Evolutionary conservation across 2,329 filamentous ascomycete genomes (phyloP), one percentile per base, ranked within the genome.

Genomic region (Chrysoporthe cubensis): DNA sequence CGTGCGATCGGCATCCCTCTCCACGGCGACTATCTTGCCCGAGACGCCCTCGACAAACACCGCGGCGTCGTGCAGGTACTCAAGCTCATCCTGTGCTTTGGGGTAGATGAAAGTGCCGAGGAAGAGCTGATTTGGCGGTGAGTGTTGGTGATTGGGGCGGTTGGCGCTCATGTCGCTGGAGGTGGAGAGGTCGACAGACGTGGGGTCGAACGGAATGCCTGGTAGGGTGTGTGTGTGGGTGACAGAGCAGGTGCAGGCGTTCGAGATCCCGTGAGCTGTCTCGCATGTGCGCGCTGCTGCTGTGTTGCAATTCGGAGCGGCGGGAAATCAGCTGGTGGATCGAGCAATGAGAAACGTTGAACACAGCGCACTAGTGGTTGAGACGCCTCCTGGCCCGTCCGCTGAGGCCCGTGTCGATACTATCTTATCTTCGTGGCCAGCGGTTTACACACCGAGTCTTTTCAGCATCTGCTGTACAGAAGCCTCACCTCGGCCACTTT

Each of bases 71-170:
- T 87, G 83, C 11, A 87, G 73, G 70, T 85, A 85, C 62, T 85
- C 79, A 18, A 89, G 79, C 72, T 83, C 76, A 66, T 80, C 78
- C 3, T 82, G 80, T 16, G 76, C 78, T 70, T 80, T 83, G 75
- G 82, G 82, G 75, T 88, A 84, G 66, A 88, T 78, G 72, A 88
- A 88, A 0, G 82, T 84, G 68, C 87, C 87, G 48, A 84, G 74
- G 71, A 87, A 85, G 26, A 88, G 72, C 72, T 85, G 79, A 61
- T 82, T 81, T 66, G 74, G 71, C 62, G 69, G 52, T 46, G 63
- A 7, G 58, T 32, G n/a, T 42, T 14, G 34, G 65, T 40, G 44
- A 21, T 50, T 66, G 64, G 62, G 32, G 62, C 42, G 7, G 40
- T 4, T 8, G 42, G 44, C 11, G 37, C 32, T 62, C 32, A 50